Base-by-base conservation (phyloP, 768 basidiomycete species). In the Scleroderma bovista region DNA sequence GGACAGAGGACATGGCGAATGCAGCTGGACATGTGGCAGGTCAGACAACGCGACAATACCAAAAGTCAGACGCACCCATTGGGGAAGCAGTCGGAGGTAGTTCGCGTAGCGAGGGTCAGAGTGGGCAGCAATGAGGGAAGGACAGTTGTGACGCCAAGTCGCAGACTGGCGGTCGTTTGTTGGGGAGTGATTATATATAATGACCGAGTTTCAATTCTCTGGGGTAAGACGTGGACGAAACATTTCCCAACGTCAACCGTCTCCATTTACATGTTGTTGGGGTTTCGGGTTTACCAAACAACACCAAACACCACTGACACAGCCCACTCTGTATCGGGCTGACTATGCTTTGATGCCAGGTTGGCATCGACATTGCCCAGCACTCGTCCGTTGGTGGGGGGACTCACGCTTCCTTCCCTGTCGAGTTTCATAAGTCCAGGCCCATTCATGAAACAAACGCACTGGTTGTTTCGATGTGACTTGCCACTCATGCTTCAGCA, bases 1-100 rank as follows among this genome's bases (percentile, higher is more conserved):
- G 59, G 37, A 68, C 26, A 7, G 64, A 31, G 38, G 78, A 70
- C 58, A 77, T 68, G 31, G 76, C 59, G 57, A 80, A 65, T 44
- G 75, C 66, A 32, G 75, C 74, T 74, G 52, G 20, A 15, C 1
- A 29, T 10, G 26, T 49, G 32, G 26, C 44, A 38, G 3, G 51
- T 41, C 15, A 51, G 48, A 26, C 39, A n/a, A 20, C n/a, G n/a
- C 24, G 19, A 7, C 13, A 34, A 39, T 3, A 33, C n/a, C 15
- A 36, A 16, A 37, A 11, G 44, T 5, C 24, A 16, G 32, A 49
- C 17, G 64, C 52, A 78, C 75, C 64, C 77, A 76, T 77, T 59
- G 34, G 8, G 46, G 40, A 6, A 41, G 33, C 22, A 36, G 2
- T 26, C 19, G 40, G 24, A 42, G 29, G 51, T 31, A 44, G 39